A percentile compares a stretch with the other conserved stretches of the same genome.
phyloP scores from a whole-genome alignment of 371 early-diverging fungal genomes.

The Fennellomyces sp. region DNA sequence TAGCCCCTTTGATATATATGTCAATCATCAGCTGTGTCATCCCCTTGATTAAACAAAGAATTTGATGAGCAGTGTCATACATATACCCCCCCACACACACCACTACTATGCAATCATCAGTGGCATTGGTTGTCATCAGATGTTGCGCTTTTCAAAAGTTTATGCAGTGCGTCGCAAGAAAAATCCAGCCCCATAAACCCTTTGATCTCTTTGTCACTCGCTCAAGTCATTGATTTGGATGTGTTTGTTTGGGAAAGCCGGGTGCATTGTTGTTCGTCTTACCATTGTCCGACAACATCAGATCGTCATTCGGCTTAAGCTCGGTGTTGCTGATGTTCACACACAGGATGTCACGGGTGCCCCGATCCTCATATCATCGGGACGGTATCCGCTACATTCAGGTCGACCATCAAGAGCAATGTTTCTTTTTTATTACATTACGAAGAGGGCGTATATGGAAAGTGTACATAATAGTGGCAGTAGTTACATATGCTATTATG shows the following conservation, averaged over 20 bases:
- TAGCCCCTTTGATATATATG: neutral
- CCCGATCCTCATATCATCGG: conserved; percentile 5
- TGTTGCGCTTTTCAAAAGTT: no score
- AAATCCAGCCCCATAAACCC: no score
- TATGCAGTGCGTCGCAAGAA: no score
- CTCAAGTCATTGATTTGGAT: neutral
- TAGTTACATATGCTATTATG: neutral
- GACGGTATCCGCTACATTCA: neutral
- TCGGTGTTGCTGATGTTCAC: neutral
- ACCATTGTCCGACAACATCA: neutral
- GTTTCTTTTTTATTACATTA: neutral
- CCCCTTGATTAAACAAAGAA: neutral
- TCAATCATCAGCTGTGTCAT: neutral
- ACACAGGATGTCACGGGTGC: conserved; percentile 6
- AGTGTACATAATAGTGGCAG: neutral
- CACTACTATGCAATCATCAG: neutral
- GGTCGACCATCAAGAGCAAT: neutral
- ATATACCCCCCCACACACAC: neutral
- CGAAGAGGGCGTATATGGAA: neutral
- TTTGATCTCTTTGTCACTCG: neutral
- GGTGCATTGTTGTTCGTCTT: neutral
- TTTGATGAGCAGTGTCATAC: neutral
- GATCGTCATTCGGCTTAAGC: neutral
- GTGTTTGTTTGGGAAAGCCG: neutral
- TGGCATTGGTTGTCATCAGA: neutral